These are phyloP conservation scores for Cyberlindnera americana DNA, from an alignment of 805 yeast genomes.

Conservation along the genomic window DNA sequence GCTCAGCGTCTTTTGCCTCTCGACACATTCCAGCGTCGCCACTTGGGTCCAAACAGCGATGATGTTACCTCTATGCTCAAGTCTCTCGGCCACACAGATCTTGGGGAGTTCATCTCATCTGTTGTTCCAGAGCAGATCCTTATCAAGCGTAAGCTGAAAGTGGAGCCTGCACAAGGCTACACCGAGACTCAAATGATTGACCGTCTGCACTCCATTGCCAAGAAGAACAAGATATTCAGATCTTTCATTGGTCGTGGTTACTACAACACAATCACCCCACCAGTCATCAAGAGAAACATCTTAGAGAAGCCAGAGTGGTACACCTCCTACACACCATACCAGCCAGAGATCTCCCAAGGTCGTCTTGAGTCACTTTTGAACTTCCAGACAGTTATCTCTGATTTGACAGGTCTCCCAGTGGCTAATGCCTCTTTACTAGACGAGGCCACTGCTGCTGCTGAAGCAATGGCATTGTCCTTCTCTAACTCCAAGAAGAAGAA, in stretches of 20 bases:
- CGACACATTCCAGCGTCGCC: constrained; percentile 88
- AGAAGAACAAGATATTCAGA: constrained; percentile 67
- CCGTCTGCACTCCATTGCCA: constrained; percentile 65
- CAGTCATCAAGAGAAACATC: constrained; percentile 88
- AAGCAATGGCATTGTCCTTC: constrained; percentile 86
- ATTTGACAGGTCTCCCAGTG: constrained; percentile 89
- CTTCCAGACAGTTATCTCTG: constrained; percentile 88
- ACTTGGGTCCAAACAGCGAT: constrained; percentile 72
- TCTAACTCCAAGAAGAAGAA: constrained; percentile 66
- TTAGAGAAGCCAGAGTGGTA: constrained; percentile 97
- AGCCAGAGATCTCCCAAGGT: constrained; percentile 97
- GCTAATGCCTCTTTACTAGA: constrained; percentile 94
- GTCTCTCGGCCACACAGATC: constrained; percentile 58
- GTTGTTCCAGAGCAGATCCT: constrained; percentile 80
- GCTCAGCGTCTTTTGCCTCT: constrained; percentile 35
- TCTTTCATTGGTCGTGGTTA: constrained; percentile 93
- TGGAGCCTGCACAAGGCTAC: constrained; percentile 70
- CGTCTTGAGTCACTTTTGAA: constrained; percentile 86
- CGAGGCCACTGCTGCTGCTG: constrained; percentile 97
- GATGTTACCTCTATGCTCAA: constrained; percentile 66
- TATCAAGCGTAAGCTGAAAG: constrained; percentile 58
- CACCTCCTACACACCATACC: constrained; percentile 97
- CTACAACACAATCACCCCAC: constrained; percentile 84
- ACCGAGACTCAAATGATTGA: constrained; percentile 78
- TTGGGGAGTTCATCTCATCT: constrained; percentile 64